phyloP scores from a whole-genome alignment of 257 asterid species.

The Solanum arcanum region DNA sequence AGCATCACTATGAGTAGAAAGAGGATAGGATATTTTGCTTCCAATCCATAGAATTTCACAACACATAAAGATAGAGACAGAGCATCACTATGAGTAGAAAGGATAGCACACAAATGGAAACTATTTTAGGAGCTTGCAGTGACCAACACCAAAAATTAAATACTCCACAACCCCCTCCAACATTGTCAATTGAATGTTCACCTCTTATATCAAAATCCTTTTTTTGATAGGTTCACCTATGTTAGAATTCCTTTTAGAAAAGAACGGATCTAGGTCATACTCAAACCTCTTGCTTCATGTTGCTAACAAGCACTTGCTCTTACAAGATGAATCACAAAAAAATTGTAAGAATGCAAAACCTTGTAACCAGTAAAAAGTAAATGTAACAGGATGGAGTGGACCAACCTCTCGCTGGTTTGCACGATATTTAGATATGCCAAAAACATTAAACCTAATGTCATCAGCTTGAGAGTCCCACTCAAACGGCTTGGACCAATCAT shows the following conservation, averaged over 20 bases:
- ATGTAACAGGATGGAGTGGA: neutral
- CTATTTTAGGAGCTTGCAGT: neutral
- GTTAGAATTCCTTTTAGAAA: neutral
- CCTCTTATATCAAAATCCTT: neutral
- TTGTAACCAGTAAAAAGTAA: neutral
- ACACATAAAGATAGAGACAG: neutral
- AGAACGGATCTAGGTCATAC: neutral
- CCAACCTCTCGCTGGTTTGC: conserved; percentile 91
- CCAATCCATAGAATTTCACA: neutral
- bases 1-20: neutral
- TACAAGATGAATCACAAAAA: neutral
- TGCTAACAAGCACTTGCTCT: neutral
- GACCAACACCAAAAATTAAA: neutral
- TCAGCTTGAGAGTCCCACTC: conserved; percentile 83
- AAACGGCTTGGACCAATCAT: conserved; percentile 69
- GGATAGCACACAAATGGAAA: neutral
- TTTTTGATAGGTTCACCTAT: neutral
- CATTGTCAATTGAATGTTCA: neutral
- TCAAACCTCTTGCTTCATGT: neutral
- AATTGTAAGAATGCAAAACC: neutral
- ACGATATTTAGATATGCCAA: conserved; percentile 79
- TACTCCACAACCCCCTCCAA: neutral
- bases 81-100: neutral
- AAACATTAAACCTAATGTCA: conserved; percentile 76
- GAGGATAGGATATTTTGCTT: neutral